phyloP scores from a whole-genome alignment of 257 asterid genomes.

The Ilex aquifolium region DNA sequence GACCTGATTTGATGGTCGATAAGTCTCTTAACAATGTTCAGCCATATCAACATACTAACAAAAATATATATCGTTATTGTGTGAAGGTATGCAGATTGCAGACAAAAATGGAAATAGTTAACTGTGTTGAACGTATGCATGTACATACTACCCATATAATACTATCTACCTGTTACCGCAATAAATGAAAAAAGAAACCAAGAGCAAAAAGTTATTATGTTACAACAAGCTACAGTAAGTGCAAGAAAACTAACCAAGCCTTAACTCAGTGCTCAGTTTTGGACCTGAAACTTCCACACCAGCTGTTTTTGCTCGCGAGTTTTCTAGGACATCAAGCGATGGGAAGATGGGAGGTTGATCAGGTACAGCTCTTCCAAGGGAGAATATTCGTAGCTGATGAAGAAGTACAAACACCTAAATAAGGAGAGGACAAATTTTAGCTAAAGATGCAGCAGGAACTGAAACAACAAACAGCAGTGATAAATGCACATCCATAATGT shows the following conservation, averaged over 20 bases:
- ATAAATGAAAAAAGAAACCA: too few relatives aligned
- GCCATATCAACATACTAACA: too few relatives aligned
- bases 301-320: conserved; percentile 67
- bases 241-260: conserved; percentile 53
- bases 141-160: too few relatives aligned
- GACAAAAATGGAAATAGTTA: too few relatives aligned
- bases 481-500: conserved; percentile 6
- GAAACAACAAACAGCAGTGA: conserved; percentile 10
- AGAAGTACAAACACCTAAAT: conserved; percentile 66
- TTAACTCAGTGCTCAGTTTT: conserved; percentile 62
- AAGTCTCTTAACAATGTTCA: too few relatives aligned
- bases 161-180: too few relatives aligned
- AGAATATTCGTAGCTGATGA: conserved; percentile 78
- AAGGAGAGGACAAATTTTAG: conserved; percentile 17
- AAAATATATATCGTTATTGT: too few relatives aligned
- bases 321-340: conserved; percentile 44
- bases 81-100: too few relatives aligned
- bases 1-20: background rate
- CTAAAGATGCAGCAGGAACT: conserved; percentile 5
- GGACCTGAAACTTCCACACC: conserved; percentile 54
- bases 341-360: conserved; percentile 76
- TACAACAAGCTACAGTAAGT: background rate
- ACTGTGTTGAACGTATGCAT: too few relatives aligned
- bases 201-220: too few relatives aligned
- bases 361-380: conserved; percentile 64